Evolutionary conservation across 2,329 filamentous ascomycete genomes (phyloP), one percentile per base, ranked within the genome.

Genomic region (Fusarium euwallaceae): DNA sequence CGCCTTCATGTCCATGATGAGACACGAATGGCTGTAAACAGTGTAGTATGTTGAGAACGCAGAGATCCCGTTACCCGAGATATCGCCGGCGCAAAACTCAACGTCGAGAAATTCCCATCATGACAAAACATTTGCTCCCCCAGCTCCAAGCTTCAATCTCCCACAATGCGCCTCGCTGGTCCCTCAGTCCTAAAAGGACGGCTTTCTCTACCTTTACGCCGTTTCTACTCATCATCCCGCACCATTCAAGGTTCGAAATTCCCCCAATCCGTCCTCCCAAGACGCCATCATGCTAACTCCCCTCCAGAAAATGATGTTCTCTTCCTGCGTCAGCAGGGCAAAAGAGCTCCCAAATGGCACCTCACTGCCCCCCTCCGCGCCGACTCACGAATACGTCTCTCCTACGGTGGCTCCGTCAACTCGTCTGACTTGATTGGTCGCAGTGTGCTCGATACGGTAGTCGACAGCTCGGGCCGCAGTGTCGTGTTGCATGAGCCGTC

Each of bases 391-490:
- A 77, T 85, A 62, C 81, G 78, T 34, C 81, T 86, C 3, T 76
- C 76, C 1, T 85, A 91, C 64, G 85, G 85, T 37, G 89, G 89
- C 7, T 79, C 79, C 0, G 77, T 92, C 12, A 71, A 80, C 0
- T 87, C 89, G 63, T 81, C 83, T 62, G 87, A 90, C 41, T 88
- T 95, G 66, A 92, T 95, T 77, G 93, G 92, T 43, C 89, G 87
- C 71, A 82, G 83, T 45, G 81, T 88, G 6, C 87, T 92, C 70
- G 91, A 93, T 73, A 78, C 87, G n/a, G 84, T 94, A 12, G 80
- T 83, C 41, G 88, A 91, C 56, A 86, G 84, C 71, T 88, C 76
- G 4, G 87, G 86, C 34, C 80, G 83, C 11, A 79, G 86, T 6
- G 90, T 89, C 68, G 86, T 90, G 69, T 78, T 94, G 45, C 88